Base-by-base conservation (phyloP, 1,284 basidiomycete genomes). In the Omphalotus olearius region DNA sequence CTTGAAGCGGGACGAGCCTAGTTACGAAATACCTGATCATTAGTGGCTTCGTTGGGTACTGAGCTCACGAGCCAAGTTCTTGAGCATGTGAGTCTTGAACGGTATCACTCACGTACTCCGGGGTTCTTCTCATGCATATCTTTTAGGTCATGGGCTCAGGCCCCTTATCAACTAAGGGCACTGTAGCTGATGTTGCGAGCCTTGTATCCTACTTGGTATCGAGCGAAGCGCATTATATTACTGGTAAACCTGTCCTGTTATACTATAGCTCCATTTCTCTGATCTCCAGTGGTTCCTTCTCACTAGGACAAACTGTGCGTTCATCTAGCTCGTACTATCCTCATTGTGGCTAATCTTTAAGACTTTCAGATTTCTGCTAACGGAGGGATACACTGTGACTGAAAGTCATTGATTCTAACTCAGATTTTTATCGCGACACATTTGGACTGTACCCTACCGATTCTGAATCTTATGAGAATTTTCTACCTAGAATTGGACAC, bases 181-280 rank as follows among this genome's bases (percentile, higher is more conserved):
- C 43, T 9, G 18, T 30, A 17, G 41, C 30, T 14, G 28, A 50
- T 14, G 37, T 44, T 18, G 49, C 49, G 13, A 43, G 49, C 33
- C 23, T 50, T 16, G 49, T 50, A 2, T 43, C 49, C 6, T 47
- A 47, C 33, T 25, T 47, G 23, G 46, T 20, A 10, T 47, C 46
- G 10, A 38, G 38, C n/a, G 46, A 47, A n/a, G 46, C 46, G 35
- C 36, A 16, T 6, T 47, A 38, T 47, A 36, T 47, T 23, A 47
- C 46, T 13, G 46, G 46, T 41, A 25, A 45, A 36, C 14, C 13
- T 20, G n/a, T 38, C 33, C 13, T 11, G 35, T 7, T 25, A 2
- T 26, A n/a, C 2, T 3, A 23, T 2, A 23, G 23, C 23, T 2
- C 23, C 23, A 5, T 23, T 5, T 23, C n/a, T 23, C 23, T 23